Conservation (phyloP, 495 filamentous ascomycete genomes). For the Letharia lupina region DNA sequence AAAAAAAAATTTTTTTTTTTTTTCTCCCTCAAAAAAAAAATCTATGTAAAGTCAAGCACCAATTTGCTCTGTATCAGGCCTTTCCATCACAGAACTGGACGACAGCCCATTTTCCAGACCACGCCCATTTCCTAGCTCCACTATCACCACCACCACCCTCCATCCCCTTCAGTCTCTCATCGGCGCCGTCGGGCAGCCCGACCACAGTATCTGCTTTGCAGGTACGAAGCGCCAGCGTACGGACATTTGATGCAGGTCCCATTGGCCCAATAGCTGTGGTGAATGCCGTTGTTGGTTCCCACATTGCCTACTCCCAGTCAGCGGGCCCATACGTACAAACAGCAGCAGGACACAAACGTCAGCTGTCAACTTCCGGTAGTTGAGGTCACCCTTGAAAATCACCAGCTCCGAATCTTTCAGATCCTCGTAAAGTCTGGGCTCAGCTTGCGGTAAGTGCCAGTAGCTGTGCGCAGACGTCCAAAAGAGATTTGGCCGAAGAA, state of each 20-base stretch:
- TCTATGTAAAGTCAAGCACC: neutral
- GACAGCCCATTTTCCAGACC: conserved; percentile 95
- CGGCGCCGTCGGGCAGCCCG: conserved; percentile 47
- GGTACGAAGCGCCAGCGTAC: conserved; percentile 76
- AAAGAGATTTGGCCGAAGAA: conserved; percentile 72
- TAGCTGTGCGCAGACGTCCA: conserved; percentile 82
- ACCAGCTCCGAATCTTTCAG: conserved; percentile 81
- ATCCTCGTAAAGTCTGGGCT: conserved; percentile 61
- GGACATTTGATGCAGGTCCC: conserved; percentile 69
- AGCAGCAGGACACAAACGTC: conserved; percentile 37
- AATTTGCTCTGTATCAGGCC: neutral
- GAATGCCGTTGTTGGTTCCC: conserved; percentile 86
- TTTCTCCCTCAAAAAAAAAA: no score
- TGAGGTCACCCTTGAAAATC: conserved; percentile 93
- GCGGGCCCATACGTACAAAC: conserved; percentile 31
- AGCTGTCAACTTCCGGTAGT: conserved; percentile 82
- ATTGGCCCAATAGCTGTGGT: conserved; percentile 77
- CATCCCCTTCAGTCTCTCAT: conserved; percentile 63
- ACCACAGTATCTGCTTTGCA: conserved; percentile 88
- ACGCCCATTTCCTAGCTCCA: conserved; percentile 83
- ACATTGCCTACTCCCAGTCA: conserved; percentile 41
- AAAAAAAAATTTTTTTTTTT: no score
- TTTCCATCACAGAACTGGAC: conserved; percentile 79
- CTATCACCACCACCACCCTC: conserved; percentile 61
- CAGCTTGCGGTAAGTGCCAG: conserved; percentile 71